These are phyloP conservation scores for Stemphylium vesicarium DNA, from an alignment of 2,329 filamentous ascomycete genomes.

Conservation along the genomic window DNA sequence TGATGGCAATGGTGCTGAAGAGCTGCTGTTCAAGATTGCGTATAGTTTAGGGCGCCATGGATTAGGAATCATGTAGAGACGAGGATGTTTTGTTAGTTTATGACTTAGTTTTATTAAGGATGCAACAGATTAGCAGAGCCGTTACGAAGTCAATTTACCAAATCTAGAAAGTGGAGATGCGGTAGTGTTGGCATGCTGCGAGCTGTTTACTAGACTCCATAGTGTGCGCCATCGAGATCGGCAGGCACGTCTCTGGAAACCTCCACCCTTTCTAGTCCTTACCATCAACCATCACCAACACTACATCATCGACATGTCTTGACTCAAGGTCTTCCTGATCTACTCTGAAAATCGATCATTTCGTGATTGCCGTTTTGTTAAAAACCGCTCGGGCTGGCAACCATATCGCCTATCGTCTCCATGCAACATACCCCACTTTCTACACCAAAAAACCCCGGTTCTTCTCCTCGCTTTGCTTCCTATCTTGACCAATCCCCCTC, in stretches of 20 bases:
- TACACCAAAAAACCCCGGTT: slow-evolving; percentile 1
- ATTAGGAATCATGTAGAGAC: no score
- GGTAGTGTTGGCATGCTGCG: background rate
- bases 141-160: background rate
- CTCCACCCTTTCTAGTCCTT: background rate
- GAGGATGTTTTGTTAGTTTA: background rate
- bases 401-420: background rate
- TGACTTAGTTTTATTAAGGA: background rate
- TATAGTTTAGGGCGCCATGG: no score
- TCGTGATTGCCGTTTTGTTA: no score
- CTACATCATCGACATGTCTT: background rate
- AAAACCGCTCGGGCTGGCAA: no score
- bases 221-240: background rate
- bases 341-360: no score
- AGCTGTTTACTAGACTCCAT: no score
- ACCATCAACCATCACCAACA: background rate
- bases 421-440: slow-evolving; percentile 16
- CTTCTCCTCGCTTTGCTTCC: background rate
- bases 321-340: no score
- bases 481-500: slow-evolving; percentile 31
- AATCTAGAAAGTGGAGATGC: background rate
- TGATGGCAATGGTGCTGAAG: background rate
- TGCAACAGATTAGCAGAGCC: background rate
- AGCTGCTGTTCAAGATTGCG: no score
- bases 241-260: background rate